These are phyloP conservation scores for Periconia macrospinosa DNA, from an alignment of 2,329 filamentous ascomycete genomes.

Conservation along the genomic window DNA sequence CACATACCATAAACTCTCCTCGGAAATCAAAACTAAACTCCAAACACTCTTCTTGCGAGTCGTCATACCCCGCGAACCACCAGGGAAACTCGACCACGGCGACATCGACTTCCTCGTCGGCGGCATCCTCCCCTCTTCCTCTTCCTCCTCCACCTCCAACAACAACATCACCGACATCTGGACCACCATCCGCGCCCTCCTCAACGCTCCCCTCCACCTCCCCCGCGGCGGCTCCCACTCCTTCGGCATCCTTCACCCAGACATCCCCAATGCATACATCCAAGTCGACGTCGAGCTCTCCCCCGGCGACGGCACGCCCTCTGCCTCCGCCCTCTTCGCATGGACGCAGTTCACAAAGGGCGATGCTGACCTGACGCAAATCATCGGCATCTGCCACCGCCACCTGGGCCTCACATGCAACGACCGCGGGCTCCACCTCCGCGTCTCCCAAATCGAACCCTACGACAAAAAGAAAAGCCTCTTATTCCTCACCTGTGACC, in stretches of 20 bases:
- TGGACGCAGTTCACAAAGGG: slow-evolving; percentile 71
- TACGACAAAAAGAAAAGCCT: slow-evolving; percentile 59
- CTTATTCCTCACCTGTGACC: slow-evolving; percentile 63
- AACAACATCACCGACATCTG: slow-evolving; percentile 13
- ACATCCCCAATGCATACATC: slow-evolving; percentile 47
- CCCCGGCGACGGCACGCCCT: slow-evolving; percentile 29
- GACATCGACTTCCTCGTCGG: slow-evolving; percentile 72
- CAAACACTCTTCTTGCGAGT: slow-evolving; percentile 57
- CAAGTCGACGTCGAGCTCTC: slow-evolving; percentile 71
- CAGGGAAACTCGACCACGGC: slow-evolving; percentile 68
- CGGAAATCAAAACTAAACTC: slow-evolving; percentile 52
- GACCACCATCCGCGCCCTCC: slow-evolving; percentile 39
- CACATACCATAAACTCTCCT: slow-evolving; percentile 59
- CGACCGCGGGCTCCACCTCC: slow-evolving; percentile 64
- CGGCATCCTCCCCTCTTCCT: slow-evolving; percentile 8
- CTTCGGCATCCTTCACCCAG: slow-evolving; percentile 55
- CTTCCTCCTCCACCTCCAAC: slow-evolving; percentile 4
- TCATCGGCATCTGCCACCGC: slow-evolving; percentile 65
- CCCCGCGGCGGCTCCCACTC: slow-evolving; percentile 31
- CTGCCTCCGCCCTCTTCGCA: slow-evolving; percentile 41
- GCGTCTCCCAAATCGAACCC: slow-evolving; percentile 68
- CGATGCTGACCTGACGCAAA: slow-evolving; percentile 73
- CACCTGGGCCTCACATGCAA: slow-evolving; percentile 68
- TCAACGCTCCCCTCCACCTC: slow-evolving; percentile 49
- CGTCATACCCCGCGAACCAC: slow-evolving; percentile 66